Evolutionary conservation across 768 basidiomycete species (phyloP), one percentile per base, ranked within the genome.

Genomic region (Naganishia vishniacii): DNA sequence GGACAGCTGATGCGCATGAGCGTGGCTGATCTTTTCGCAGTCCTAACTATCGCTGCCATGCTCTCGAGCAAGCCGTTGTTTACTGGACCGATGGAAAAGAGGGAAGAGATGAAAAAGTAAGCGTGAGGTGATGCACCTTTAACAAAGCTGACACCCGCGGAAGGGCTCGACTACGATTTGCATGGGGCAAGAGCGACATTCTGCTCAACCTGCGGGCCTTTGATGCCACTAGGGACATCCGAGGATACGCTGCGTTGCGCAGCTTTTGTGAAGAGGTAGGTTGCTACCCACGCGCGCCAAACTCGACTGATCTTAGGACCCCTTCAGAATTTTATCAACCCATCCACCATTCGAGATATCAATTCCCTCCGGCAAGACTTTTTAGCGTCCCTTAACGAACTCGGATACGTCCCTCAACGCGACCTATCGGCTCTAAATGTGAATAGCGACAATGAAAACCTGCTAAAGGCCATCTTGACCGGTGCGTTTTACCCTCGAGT

Each of bases 301-400:
- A 32, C 40, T 48, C 37, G 41, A 37, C 26, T 32, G 2, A 5
- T 23, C 59, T 40, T 40, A 15, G n/a, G n/a, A n/a, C n/a, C n/a
- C n/a, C n/a, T n/a, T n/a, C n/a, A 92, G 88, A 88, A 91, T 74
- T 95, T 89, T 77, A 89, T 97, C 68, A 90, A 88, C 4, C 68
- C 75, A 7, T 80, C 84, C 0, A 84, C 87, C 3, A 67, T 93
- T 48, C 85, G 87, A 29, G 92, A 94, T 68, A 84, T 94, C 62
- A 84, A 83, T 0, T 84, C 84, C 13, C 82, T 94, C 1, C 85
- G 89, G 41, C 81, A 82, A 67, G 92, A 95, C 66, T 88, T 93
- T 75, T 75, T 87, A 65, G 80, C 82, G 11, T 83, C 87, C 0
- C 83, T 95, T 34, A 76, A 80, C 4, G 83, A 84, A 47, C 82